Evolutionary conservation across 1,284 basidiomycete species (phyloP), one percentile per base, ranked within the genome.

Genomic region (Sanghuangporus sanghuang): DNA sequence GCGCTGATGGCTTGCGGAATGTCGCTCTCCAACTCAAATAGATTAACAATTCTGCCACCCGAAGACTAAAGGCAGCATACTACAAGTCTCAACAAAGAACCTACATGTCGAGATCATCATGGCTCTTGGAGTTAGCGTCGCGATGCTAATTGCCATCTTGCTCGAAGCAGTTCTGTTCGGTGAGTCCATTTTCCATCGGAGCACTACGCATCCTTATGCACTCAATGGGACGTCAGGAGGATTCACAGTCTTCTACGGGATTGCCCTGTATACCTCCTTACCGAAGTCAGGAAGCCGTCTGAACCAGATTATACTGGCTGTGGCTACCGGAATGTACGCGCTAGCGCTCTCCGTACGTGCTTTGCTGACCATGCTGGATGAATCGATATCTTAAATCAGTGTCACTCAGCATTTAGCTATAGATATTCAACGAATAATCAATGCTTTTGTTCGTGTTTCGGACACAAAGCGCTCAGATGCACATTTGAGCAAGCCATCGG

Each of bases 381-480:
- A 32, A 32, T 32, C 27, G 27, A 32, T 27, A 9, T 32, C 49
- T 52, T 27, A 52, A n/a, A 27, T 23, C 27, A 7, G 7, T 2
- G 1, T 1, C 18, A 7, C 12, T 35, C 16, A 54, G 68, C 71
- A 71, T 44, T 63, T 71, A 27, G 65, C 66, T 12, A 66, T 69
- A 16, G 69, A 71, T 59, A 67, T 69, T 38, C 53, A 61, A 5
- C 71, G 70, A 48, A 57, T 70, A 18, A 11, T 72, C 38, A 46
- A 62, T 35, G 71, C 69, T 5, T 71, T 72, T 62, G 61, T 70
- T 36, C 66, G 44, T 0, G 63, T 64, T 62, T 62, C 68, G 7
- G 57, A 69, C 39, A 61, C 67, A 1, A 69, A 67, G 12, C 69
- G 71, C 2, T 67, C 71, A 7, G 65, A 64, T 36, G 68, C 62